Percentiles rank a stretch among this genome's conserved stretches.
Evolutionary conservation across 129 eudicot species (phyloP).

Genomic region (Tagetes patula): DNA sequence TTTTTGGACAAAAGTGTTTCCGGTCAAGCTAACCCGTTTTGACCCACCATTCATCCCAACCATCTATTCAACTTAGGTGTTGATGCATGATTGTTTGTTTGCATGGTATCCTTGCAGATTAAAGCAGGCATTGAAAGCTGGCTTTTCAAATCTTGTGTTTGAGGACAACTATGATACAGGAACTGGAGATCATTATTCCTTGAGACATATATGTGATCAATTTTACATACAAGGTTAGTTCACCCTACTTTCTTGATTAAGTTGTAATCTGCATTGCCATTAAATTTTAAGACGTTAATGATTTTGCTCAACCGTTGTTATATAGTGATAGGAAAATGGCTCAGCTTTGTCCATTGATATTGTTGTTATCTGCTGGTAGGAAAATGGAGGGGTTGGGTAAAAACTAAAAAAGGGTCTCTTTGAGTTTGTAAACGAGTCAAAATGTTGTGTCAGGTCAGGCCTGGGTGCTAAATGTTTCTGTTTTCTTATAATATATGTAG

Average conservation of each 20-base stretch:
- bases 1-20: neutral
- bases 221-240: constrained; percentile 75
- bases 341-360: neutral
- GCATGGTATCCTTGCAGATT: constrained; percentile 41
- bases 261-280: neutral
- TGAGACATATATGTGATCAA: constrained; percentile 95
- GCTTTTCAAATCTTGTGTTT: constrained; percentile 88
- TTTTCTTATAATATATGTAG: neutral
- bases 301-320: neutral
- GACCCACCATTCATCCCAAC: neutral
- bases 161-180: constrained; percentile 99
- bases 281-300: neutral
- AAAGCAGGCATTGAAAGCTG: constrained; percentile 94
- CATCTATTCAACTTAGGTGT: neutral
- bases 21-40: neutral
- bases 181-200: constrained; percentile 97
- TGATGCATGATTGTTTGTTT: constrained; percentile 1
- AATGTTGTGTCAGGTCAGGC: neutral
- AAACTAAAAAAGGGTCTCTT: neutral
- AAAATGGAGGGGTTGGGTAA: neutral
- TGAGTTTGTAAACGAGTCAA: neutral
- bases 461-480: neutral
- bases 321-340: neutral
- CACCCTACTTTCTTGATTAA: constrained; percentile 1
- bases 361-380: neutral